A percentile compares a stretch with the other conserved stretches of the same genome.
These are phyloP conservation scores for Rutidosis leptorrhynchoides DNA, from an alignment of 129 eudicot species.

Conservation along the genomic window DNA sequence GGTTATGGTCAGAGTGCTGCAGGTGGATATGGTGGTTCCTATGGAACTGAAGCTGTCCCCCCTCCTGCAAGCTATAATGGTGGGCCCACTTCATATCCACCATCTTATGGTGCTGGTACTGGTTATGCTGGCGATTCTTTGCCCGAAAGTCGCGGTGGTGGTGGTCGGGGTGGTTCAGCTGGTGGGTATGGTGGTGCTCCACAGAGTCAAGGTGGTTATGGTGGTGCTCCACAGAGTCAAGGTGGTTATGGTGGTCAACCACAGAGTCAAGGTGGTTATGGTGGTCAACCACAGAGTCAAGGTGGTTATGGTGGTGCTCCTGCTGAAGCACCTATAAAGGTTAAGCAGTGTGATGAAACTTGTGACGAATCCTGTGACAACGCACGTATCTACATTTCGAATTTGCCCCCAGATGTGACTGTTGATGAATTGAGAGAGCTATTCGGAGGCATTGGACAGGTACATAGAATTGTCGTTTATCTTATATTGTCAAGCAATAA, in stretches of 20 bases:
- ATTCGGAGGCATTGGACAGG: constrained; percentile 97
- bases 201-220: constrained; percentile 51
- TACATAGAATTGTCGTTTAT: constrained; percentile 30
- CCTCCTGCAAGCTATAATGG: constrained; percentile 89
- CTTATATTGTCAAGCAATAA: background rate
- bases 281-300: constrained; percentile 42
- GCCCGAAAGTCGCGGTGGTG: constrained; percentile 49
- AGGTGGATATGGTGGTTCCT: constrained; percentile 59
- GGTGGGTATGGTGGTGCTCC: constrained; percentile 74
- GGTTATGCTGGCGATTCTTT: constrained; percentile 71
- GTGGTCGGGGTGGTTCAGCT: constrained; percentile 63
- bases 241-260: constrained; percentile 52
- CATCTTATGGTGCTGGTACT: constrained; percentile 69
- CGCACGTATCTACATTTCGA: constrained; percentile 85
- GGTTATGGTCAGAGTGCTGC: constrained; percentile 67
- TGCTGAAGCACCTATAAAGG: constrained; percentile 56
- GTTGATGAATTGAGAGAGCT: constrained; percentile 77
- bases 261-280: too few species aligned
- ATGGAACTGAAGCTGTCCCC: constrained; percentile 87
- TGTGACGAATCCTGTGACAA: constrained; percentile 91
- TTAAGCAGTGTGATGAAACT: constrained; percentile 93
- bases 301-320: constrained; percentile 53
- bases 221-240: constrained; percentile 45
- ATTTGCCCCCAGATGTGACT: constrained; percentile 90
- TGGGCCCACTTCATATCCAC: constrained; percentile 88